Conservation (phyloP, 352 stramenopile genomes). For the Thraustotheca clavata region DNA sequence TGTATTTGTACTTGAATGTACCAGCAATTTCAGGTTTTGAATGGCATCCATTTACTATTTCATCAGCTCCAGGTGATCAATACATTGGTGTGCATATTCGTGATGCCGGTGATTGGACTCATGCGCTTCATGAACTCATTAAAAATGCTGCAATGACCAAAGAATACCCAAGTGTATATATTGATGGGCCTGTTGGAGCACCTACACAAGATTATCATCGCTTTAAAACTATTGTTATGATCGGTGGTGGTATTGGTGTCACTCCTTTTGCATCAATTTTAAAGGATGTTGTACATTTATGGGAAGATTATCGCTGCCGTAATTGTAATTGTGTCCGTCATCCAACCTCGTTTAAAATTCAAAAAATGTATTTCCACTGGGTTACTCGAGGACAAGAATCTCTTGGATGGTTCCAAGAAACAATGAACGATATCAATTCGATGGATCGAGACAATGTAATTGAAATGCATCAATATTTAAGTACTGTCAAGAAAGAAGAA, state of each 20-base stretch:
- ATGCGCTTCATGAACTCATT: slow-evolving; percentile 33
- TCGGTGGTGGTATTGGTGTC: slow-evolving; percentile 26
- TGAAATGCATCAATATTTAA: slow-evolving; percentile 82
- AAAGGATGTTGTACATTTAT: slow-evolving; percentile 31
- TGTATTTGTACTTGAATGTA: slow-evolving; percentile 79
- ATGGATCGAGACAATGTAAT: slow-evolving; percentile 68
- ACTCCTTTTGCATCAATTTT: slow-evolving; percentile 33
- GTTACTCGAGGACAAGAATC: slow-evolving; percentile 65
- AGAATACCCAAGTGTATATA: slow-evolving; percentile 22
- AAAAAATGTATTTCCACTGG: slow-evolving; percentile 85
- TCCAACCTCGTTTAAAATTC: slow-evolving; percentile 54
- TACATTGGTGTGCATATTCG: slow-evolving; percentile 61
- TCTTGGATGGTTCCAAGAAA: slow-evolving; percentile 76
- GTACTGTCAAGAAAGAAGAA: slow-evolving; percentile 53
- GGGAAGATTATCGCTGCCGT: slow-evolving; percentile 44
- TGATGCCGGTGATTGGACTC: slow-evolving; percentile 54
- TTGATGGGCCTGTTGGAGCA: slow-evolving; percentile 23
- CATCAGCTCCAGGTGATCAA: slow-evolving; percentile 56
- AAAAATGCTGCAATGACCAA: slow-evolving; percentile 16
- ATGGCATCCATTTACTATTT: slow-evolving; percentile 88
- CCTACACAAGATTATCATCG: slow-evolving; percentile 21
- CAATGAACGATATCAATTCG: slow-evolving; percentile 73
- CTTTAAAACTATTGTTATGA: slow-evolving; percentile 22
- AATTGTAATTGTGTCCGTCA: slow-evolving; percentile 49
- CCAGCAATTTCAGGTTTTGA: slow-evolving; percentile 48